Percentiles rank a stretch among this genome's conserved stretches.
Evolutionary conservation across 1,284 basidiomycete species (phyloP).

Genomic region (Cryptococcus hybrid): DNA sequence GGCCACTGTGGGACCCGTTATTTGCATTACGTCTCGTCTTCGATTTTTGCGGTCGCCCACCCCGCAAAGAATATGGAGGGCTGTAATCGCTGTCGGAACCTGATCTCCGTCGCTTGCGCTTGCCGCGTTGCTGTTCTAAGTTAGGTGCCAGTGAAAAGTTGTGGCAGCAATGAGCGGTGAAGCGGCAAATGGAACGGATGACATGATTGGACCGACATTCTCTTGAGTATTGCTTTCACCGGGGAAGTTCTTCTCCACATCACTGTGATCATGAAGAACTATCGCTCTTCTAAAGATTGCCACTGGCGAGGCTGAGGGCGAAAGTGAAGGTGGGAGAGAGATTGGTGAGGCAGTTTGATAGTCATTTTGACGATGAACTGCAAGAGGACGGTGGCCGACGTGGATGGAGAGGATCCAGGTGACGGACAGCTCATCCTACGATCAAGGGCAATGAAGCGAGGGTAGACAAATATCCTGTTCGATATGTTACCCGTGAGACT

Average conservation of each 20-base stretch:
- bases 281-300: neutral
- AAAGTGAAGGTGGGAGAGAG: neutral
- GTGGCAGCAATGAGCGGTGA: too few species aligned
- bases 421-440: neutral
- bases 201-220: too few species aligned
- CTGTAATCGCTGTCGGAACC: neutral
- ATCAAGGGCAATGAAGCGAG: neutral
- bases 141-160: neutral
- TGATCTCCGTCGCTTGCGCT: neutral
- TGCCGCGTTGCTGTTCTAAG: neutral
- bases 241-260: neutral
- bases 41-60: neutral
- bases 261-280: neutral
- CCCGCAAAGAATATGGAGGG: neutral
- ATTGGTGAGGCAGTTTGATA: neutral
- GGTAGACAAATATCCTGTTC: too few species aligned
- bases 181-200: too few species aligned
- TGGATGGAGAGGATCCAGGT: neutral
- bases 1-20: neutral
- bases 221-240: neutral
- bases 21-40: neutral
- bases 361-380: neutral
- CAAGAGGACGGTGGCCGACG: neutral
- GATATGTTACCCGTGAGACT: too few species aligned
- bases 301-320: neutral